Base-by-base conservation (phyloP, 345 rosid species). In the Brassica incana region DNA sequence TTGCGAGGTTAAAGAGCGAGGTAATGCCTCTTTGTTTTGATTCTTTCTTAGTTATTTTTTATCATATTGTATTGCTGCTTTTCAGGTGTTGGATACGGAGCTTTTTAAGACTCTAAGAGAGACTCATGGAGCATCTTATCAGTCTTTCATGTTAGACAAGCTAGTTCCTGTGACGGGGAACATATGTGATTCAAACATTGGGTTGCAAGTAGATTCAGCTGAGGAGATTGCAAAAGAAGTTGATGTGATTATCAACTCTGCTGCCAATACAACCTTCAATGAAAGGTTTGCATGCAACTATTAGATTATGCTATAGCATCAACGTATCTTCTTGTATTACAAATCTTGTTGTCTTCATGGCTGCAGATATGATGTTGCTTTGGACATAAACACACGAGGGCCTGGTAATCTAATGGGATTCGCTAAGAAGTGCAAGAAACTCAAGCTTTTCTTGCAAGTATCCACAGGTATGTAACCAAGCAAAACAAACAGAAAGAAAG, bases 91-190 rank as follows among this genome's bases (percentile, higher is more conserved):
- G 77, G 76, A 86, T 81, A 83, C 96, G 54, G 98, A 93, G 82
- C 91, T 95, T 67, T 95, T 93, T 85, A 89, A 85, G 83, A 80
- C 81, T 82, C 86, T 95, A 35, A 87, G 73, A 71, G 91, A 91
- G 77, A 85, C 88, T 59, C 85, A 93, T 67, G 98, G 98, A 75
- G 80, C 86, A 83, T 89, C 98, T 25, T 95, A 86, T 76, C 82
- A 87, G 73, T 78, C 89, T 73, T 91, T 95, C 87, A 86, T 91
- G 92, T 69, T 89, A 75, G 85, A 86, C 84, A 95, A 95, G 83
- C 87, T 95, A 63, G 86, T 91, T 15, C 99, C 99, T 61, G 94
- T 90, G 70, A 86, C 84, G 0, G 97, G 99, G 75, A 85, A 93
- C 80, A 81, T 95, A 12, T 90, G 92, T 50, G 84, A 89, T 23